A percentile compares a stretch with the other conserved stretches of the same genome.
Evolutionary conservation across 148 eudicot species (phyloP).

Genomic region (Tetragonia tetragonoides): DNA sequence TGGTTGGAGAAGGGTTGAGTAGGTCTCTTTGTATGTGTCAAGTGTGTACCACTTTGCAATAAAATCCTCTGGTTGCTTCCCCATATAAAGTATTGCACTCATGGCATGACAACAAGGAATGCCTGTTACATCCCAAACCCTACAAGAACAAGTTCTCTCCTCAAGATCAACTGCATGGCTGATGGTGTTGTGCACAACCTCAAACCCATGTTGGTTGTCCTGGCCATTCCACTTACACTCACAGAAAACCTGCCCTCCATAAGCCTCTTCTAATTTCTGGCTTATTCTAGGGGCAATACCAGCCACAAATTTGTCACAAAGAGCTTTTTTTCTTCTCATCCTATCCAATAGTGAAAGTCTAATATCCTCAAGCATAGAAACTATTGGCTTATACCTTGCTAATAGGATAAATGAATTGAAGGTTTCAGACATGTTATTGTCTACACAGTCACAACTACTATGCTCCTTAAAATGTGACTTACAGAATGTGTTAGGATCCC

Average conservation of each 20-base stretch:
- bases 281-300: background rate
- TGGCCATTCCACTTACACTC: background rate
- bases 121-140: background rate
- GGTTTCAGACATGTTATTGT: background rate
- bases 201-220: background rate
- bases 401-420: background rate
- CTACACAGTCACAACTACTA: background rate
- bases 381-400: background rate
- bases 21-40: background rate
- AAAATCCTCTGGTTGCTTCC: background rate
- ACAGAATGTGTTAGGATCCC: background rate
- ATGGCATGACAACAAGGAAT: slow-evolving; percentile 3
- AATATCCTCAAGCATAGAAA: no score
- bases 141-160: background rate
- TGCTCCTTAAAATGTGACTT: background rate
- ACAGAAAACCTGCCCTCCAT: background rate
- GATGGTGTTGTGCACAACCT: background rate
- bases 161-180: background rate
- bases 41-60: background rate
- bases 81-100: slow-evolving; percentile 1
- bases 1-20: background rate
- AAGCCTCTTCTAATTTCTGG: background rate
- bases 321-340: background rate
- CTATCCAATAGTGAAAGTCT: background rate
- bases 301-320: background rate